Conservation (phyloP, 495 filamentous ascomycete species). For the Annulohypoxylon stygium region DNA sequence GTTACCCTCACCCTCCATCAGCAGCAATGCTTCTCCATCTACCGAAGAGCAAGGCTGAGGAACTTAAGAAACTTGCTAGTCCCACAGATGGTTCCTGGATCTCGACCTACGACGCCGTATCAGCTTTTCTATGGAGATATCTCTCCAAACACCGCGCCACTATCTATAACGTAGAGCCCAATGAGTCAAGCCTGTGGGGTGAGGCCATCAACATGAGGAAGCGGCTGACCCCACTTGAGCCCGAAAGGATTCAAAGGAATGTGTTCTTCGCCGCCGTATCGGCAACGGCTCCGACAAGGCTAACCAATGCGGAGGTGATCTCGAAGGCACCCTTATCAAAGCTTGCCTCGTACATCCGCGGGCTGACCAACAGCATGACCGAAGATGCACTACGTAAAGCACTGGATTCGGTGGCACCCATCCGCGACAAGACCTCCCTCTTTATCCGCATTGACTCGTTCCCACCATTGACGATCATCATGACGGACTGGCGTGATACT, state of each 20-base stretch:
- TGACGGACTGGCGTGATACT: constrained; percentile 54
- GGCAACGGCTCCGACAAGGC: constrained; percentile 32
- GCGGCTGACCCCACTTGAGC: constrained; percentile 51
- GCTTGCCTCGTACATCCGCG: constrained; percentile 57
- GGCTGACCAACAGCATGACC: constrained; percentile 55
- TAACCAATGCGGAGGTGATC: constrained; percentile 52
- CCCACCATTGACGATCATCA: constrained; percentile 46
- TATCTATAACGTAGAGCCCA: constrained; percentile 49
- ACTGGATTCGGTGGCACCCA: constrained; percentile 51
- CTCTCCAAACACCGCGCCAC: constrained; percentile 53
- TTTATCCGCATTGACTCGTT: constrained; percentile 49
- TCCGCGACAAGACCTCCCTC: constrained; percentile 55
- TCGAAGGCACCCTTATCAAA: constrained; percentile 53
- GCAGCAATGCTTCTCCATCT: constrained; percentile 57
- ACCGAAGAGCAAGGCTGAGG: constrained; percentile 58
- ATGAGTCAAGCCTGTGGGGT: constrained; percentile 47
- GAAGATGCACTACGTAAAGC: constrained; percentile 52
- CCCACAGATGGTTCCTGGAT: constrained; percentile 54
- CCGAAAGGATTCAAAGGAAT: constrained; percentile 54
- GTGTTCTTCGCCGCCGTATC: constrained; percentile 52
- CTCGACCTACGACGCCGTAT: constrained; percentile 61
- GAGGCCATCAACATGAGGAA: constrained; percentile 60
- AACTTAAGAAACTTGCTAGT: constrained; percentile 55
- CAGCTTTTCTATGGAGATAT: constrained; percentile 56
- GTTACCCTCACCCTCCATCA: constrained; percentile 51